These are phyloP conservation scores for Helicocarpus griseus DNA, from an alignment of 2,329 filamentous ascomycete genomes.

Conservation along the genomic window DNA sequence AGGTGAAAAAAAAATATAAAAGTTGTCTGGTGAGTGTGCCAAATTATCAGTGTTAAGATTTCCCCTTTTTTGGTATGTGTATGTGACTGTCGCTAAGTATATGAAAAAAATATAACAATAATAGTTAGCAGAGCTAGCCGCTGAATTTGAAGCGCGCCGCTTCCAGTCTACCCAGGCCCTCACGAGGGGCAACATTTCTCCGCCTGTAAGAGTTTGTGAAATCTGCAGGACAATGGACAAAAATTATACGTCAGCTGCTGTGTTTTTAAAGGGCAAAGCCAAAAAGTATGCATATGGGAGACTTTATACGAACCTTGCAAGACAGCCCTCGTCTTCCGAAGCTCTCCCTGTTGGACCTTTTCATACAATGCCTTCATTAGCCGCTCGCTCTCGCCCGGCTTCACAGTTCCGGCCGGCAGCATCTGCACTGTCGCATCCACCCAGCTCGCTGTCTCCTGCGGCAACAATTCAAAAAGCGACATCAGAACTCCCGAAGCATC, in stretches of 20 bases:
- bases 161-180: slow-evolving; percentile 80
- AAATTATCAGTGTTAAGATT: neutral
- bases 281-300: neutral
- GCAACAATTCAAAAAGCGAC: slow-evolving; percentile 77
- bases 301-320: slow-evolving; percentile 54
- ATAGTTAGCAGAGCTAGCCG: slow-evolving; percentile 29
- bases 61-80: neutral
- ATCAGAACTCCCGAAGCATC: slow-evolving; percentile 91
- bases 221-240: slow-evolving; percentile 40
- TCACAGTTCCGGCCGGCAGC: slow-evolving; percentile 73
- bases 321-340: slow-evolving; percentile 70
- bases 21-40: too few species aligned
- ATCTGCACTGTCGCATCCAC: slow-evolving; percentile 74
- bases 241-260: neutral
- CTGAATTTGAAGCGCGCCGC: slow-evolving; percentile 77
- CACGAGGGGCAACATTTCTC: slow-evolving; percentile 87
- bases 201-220: slow-evolving; percentile 92
- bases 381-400: slow-evolving; percentile 66
- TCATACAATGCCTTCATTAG: slow-evolving; percentile 73
- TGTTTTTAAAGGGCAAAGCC: too few species aligned
- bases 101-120: neutral
- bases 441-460: slow-evolving; percentile 69
- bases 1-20: too few species aligned
- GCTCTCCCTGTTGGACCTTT: slow-evolving; percentile 57
- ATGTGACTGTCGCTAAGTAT: neutral